These are phyloP conservation scores for Phytophthora hybrid DNA, from an alignment of 352 stramenopile genomes.

Conservation along the genomic window DNA sequence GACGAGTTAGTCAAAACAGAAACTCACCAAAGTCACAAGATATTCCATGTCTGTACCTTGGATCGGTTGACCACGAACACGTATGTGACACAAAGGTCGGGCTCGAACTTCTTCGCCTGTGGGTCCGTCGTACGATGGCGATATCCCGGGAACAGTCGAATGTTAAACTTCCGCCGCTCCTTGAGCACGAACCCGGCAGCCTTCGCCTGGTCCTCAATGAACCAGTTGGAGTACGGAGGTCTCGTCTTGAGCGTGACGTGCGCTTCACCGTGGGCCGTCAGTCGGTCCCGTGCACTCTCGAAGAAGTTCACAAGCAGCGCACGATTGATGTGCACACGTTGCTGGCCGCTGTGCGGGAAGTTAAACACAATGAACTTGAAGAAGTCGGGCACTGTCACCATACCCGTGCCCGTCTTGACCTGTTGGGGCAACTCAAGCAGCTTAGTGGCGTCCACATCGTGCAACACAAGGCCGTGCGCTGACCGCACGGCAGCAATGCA, in stretches of 20 bases:
- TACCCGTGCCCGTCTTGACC: conserved; percentile 27
- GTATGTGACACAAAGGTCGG: conserved; percentile 86
- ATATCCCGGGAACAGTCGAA: conserved; percentile 82
- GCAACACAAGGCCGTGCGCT: conserved; percentile 60
- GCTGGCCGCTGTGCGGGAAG: conserved; percentile 89
- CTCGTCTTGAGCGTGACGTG: conserved; percentile 90
- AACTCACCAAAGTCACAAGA: background rate
- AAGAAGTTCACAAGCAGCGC: conserved; percentile 87
- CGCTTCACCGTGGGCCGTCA: conserved; percentile 67
- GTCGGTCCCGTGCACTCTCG: conserved; percentile 71
- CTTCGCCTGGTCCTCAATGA: conserved; percentile 86
- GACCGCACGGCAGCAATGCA: conserved; percentile 67
- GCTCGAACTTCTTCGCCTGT: conserved; percentile 85
- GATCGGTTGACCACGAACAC: conserved; percentile 86
- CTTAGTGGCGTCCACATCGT: conserved; percentile 87
- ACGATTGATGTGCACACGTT: conserved; percentile 90
- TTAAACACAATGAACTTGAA: conserved; percentile 92
- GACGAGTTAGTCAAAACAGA: background rate
- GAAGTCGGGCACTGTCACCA: conserved; percentile 46
- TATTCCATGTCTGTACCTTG: conserved; percentile 57
- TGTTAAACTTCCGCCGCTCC: conserved; percentile 76
- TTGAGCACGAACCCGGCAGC: conserved; percentile 80
- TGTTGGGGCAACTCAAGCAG: conserved; percentile 59
- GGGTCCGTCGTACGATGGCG: conserved; percentile 90
- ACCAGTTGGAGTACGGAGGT: conserved; percentile 90